Base-by-base conservation (phyloP, 352 stramenopile genomes). In the Thalassiosira delicatula region DNA sequence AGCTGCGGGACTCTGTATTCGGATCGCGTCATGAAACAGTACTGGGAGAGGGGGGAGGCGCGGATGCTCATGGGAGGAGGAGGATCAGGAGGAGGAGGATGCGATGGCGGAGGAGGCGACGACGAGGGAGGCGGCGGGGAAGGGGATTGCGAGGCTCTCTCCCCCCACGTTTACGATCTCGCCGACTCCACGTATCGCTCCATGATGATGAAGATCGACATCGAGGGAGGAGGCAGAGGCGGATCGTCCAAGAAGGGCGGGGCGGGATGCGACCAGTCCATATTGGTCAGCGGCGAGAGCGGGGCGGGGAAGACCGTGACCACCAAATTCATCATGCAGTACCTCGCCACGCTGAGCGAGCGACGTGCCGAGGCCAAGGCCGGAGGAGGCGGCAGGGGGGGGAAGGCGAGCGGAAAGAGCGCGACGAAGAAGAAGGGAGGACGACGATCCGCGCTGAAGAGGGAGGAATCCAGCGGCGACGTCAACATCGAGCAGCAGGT, bases 291-390 rank as follows among this genome's bases (percentile, higher is more conserved):
- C 83, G 91, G 91, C 35, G 91, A 95, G 79, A 92, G 81, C 79
- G 92, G 93, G 54, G 94, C 94, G 19, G 94, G 94, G 29, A 97
- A 97, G 76, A 97, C 94, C 17, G 94, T 96, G 79, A 92, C 94
- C 5, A 98, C 95, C 29, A 98, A 98, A 80, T 97, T 96, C 75
- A 94, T 98, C 40, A 98, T 98, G 96, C 93, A 97, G 67, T 98
- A 98, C 90, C 89, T 98, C 60, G 7, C 53, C 7, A 62, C n/a
- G 9, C 25, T 62, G 53, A 37, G 21, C 3, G 8, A 54, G 14
- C 4, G 44, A 3, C 4, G 23, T 54, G 11, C 44, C 4, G 44
- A 54, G 11, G 44, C 3, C n/a, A 25, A 25, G 4, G n/a, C 4
- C 3, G 53, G 19, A n/a, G 21, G 3, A 4, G 35, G 19, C 23